A percentile compares a stretch with the other conserved stretches of the same genome.
phyloP scores from a whole-genome alignment of 768 basidiomycete species.

The Omphalotus guepiniiformis region DNA sequence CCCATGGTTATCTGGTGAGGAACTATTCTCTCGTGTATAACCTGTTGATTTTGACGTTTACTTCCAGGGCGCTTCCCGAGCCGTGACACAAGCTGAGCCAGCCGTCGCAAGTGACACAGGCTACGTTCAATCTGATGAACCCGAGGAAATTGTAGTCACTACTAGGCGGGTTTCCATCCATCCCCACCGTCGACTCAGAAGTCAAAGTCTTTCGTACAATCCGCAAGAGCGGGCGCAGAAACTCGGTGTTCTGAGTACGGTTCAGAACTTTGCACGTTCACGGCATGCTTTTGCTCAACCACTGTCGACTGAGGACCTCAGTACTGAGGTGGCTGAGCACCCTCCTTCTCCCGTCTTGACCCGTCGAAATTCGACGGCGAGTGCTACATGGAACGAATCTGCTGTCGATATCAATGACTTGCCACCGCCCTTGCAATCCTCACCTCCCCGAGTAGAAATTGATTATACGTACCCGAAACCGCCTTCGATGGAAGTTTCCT shows the following conservation, averaged over 20 bases:
- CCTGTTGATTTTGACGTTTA: background rate
- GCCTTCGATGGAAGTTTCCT: no score
- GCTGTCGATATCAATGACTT: conserved; percentile 5
- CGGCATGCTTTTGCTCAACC: conserved; percentile 50
- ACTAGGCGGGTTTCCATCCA: conserved; percentile 19
- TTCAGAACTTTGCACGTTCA: conserved; percentile 60
- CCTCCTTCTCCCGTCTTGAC: conserved; percentile 15
- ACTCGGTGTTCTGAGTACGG: conserved; percentile 57
- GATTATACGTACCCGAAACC: conserved; percentile 4
- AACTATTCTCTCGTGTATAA: conserved; percentile 17
- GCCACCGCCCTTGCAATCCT: conserved; percentile 10
- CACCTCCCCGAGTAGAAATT: background rate
- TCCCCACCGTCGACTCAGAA: conserved; percentile 41
- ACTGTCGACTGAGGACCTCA: conserved; percentile 10
- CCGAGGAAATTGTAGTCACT: conserved; percentile 35
- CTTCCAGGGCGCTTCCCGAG: conserved; percentile 59
- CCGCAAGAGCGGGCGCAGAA: conserved; percentile 36
- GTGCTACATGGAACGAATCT: conserved; percentile 8
- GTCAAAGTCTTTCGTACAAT: conserved; percentile 56
- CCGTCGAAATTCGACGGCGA: conserved; percentile 8
- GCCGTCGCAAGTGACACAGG: conserved; percentile 51
- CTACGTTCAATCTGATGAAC: conserved; percentile 52
- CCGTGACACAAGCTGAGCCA: conserved; percentile 69
- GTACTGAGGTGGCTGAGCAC: conserved; percentile 17
- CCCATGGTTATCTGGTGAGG: conserved; percentile 64